Percentiles rank a stretch among this genome's conserved stretches.
Conservation (phyloP, 2,329 filamentous ascomycete species). For the Cytospora piceae region DNA sequence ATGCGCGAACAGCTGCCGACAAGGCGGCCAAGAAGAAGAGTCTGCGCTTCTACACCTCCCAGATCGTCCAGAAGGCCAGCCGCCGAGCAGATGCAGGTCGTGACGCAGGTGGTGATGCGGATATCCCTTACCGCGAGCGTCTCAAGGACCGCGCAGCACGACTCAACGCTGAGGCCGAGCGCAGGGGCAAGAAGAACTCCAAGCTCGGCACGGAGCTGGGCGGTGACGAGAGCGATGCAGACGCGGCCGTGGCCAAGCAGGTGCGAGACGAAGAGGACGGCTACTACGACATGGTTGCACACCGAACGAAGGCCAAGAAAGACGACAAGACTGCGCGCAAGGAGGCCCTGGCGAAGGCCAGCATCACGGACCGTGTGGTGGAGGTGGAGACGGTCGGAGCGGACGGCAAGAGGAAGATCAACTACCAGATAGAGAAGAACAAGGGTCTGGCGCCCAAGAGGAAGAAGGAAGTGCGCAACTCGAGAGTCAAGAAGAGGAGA, state of each 20-base stretch:
- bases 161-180: conserved; percentile 86
- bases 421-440: conserved; percentile 95
- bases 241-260: conserved; percentile 61
- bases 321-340: conserved; percentile 68
- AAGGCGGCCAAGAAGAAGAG: conserved; percentile 91
- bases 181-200: conserved; percentile 70
- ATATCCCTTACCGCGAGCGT: conserved; percentile 87
- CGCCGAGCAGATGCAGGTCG: conserved; percentile 75
- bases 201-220: conserved; percentile 69
- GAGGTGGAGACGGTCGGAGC: conserved; percentile 71
- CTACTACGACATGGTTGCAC: conserved; percentile 89
- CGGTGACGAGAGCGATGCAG: conserved; percentile 66
- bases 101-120: conserved; percentile 76
- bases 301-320: conserved; percentile 70
- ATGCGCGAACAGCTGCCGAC: conserved; percentile 77
- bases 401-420: conserved; percentile 91
- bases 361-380: conserved; percentile 65
- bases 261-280: conserved; percentile 64
- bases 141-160: conserved; percentile 83
- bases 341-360: conserved; percentile 62
- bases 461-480: conserved; percentile 94
- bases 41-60: conserved; percentile 96
- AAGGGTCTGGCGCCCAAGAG: conserved; percentile 88
- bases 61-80: conserved; percentile 93
- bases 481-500: conserved; percentile 96